phyloP scores from a whole-genome alignment of 176 grass and related monocot genomes.

The Puccinellia tenuiflora region DNA sequence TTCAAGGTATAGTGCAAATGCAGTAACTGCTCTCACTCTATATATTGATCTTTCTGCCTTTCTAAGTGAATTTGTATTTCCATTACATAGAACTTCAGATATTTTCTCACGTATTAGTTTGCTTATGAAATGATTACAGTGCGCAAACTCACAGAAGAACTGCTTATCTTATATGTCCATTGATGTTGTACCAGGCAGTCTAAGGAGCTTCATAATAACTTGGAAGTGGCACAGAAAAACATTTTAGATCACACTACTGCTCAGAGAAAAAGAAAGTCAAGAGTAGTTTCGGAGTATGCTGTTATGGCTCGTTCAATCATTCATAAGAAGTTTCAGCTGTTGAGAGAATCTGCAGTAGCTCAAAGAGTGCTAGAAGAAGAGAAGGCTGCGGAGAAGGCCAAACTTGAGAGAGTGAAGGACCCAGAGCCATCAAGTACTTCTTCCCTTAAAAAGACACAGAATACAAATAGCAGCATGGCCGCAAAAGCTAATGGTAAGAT shows the following conservation, averaged over 20 bases:
- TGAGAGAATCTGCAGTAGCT: conserved; percentile 45
- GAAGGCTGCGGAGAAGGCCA: not conserved
- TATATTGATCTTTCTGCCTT: conserved; percentile 10
- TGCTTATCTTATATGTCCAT: not conserved
- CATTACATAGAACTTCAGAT: not conserved
- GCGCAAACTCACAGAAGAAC: not conserved
- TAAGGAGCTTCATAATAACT: conserved; percentile 50
- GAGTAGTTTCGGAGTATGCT: conserved; percentile 52
- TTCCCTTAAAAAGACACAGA: conserved; percentile 5
- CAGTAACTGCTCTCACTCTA: not conserved
- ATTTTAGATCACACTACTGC: conserved; percentile 40
- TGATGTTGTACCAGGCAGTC: conserved; percentile 47
- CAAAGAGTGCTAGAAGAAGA: conserved; percentile 35
- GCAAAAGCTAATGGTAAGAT: conserved; percentile 16
- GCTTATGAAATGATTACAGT: not conserved
- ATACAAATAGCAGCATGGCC: conserved; percentile 1
- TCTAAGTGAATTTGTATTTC: not conserved
- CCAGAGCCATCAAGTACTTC: not conserved
- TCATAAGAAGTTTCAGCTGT: conserved; percentile 52
- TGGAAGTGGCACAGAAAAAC: conserved; percentile 51
- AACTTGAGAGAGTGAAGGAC: conserved; percentile 25
- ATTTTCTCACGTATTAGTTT: conserved; percentile 9
- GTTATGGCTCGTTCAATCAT: conserved; percentile 58
- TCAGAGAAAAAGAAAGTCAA: conserved; percentile 54
- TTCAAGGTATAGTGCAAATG: not conserved